Evolutionary conservation across 1,139 yeast species (phyloP).

Genomic region (Nakaseomyces delphensis): DNA sequence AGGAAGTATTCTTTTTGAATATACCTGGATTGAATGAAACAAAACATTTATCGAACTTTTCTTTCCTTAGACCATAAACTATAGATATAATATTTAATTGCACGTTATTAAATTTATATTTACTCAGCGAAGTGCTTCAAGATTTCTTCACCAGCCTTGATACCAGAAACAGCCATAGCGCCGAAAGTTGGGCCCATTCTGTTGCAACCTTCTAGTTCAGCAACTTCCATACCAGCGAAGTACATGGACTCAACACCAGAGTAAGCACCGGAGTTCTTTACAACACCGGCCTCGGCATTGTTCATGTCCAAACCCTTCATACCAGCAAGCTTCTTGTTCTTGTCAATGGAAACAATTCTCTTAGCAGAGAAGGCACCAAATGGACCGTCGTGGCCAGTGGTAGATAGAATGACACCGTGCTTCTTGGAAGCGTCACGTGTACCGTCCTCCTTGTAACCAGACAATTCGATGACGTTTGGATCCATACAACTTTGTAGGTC

Average conservation of each 20-base stretch:
- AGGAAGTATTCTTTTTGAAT: too few species aligned
- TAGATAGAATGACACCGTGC: conserved; percentile 59
- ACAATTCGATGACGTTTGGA: conserved; percentile 56
- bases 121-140: conserved; percentile 27
- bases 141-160: conserved; percentile 58
- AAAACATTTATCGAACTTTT: neutral
- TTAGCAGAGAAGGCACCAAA: conserved; percentile 75
- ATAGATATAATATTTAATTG: neutral
- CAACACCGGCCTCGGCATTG: conserved; percentile 69
- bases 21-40: neutral
- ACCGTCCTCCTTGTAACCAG: conserved; percentile 30
- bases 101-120: too few species aligned
- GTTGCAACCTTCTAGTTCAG: conserved; percentile 68
- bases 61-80: neutral
- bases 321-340: conserved; percentile 47
- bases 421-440: conserved; percentile 33
- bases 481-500: conserved; percentile 78
- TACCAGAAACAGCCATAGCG: conserved; percentile 72
- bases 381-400: conserved; percentile 80
- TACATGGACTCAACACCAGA: conserved; percentile 65
- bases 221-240: conserved; percentile 74
- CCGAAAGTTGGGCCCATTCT: conserved; percentile 85
- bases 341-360: conserved; percentile 40
- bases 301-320: conserved; percentile 80
- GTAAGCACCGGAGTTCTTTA: conserved; percentile 50